Percentiles rank a stretch among this genome's conserved stretches.
phyloP scores from a whole-genome alignment of 1,139 yeast species.

The Suhomyces chickasaworum region DNA sequence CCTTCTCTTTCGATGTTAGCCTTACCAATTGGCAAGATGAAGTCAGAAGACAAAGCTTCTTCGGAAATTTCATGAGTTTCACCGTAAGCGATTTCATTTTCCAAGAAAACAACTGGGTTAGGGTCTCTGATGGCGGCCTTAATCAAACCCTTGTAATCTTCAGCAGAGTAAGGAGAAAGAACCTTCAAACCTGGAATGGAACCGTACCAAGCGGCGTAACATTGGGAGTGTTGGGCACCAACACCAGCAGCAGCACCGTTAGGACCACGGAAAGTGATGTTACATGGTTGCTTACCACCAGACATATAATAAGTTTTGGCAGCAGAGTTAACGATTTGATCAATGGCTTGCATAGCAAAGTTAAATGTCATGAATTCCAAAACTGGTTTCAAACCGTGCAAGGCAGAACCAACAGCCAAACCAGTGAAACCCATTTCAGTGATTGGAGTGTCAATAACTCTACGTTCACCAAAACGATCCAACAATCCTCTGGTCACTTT shows the following conservation, averaged over 20 bases:
- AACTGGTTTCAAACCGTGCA: slow-evolving; percentile 95
- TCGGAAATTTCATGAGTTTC: slow-evolving; percentile 88
- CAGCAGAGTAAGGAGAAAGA: slow-evolving; percentile 91
- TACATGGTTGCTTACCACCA: slow-evolving; percentile 97
- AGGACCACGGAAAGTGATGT: slow-evolving; percentile 97
- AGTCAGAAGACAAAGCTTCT: slow-evolving; percentile 87
- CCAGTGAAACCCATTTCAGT: slow-evolving; percentile 99
- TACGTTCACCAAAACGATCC: slow-evolving; percentile 95
- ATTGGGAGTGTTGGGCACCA: slow-evolving; percentile 99
- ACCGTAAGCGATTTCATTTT: slow-evolving; percentile 93
- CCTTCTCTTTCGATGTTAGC: slow-evolving; percentile 96
- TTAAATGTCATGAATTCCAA: slow-evolving; percentile 99
- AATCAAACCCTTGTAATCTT: slow-evolving; percentile 92
- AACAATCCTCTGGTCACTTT: slow-evolving; percentile 93
- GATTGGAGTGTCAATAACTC: slow-evolving; percentile 96
- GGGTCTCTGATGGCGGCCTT: slow-evolving; percentile 99
- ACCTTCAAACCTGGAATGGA: slow-evolving; percentile 98
- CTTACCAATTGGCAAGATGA: slow-evolving; percentile 88
- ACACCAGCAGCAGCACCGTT: slow-evolving; percentile 99
- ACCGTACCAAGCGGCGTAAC: slow-evolving; percentile 97
- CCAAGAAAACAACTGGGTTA: slow-evolving; percentile 94
- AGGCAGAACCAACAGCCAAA: slow-evolving; percentile 94
- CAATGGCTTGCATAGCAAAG: slow-evolving; percentile 99
- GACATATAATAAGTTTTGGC: slow-evolving; percentile 99
- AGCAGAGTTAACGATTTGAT: slow-evolving; percentile 96